Conservation (phyloP, 2,329 filamentous ascomycete species). For the Trichoderma citrinoviride region DNA sequence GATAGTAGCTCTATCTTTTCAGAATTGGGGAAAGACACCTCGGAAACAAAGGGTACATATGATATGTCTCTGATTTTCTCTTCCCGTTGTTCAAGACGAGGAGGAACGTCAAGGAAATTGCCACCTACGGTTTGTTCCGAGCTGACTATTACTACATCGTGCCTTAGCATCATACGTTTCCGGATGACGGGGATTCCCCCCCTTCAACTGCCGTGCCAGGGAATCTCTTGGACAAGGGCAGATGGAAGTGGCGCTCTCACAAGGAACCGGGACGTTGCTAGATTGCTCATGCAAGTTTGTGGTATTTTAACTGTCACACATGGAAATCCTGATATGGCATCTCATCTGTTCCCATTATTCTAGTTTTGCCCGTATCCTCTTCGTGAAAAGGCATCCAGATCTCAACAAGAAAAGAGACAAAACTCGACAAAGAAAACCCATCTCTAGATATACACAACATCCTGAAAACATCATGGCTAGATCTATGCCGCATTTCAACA, state of each 20-base stretch:
- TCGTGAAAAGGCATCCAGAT: not conserved
- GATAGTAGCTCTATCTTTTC: no score
- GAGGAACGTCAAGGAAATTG: not conserved
- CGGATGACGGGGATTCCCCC: not conserved
- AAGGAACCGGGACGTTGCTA: no score
- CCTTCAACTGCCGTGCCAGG: not conserved
- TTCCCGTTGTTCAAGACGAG: not conserved
- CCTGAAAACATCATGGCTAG: not conserved
- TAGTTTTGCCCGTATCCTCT: not conserved
- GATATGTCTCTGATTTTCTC: not conserved
- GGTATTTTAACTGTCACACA: not conserved
- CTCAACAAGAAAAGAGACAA: not conserved
- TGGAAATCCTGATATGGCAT: not conserved
- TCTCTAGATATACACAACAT: constrained; percentile 2
- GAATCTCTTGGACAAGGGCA: not conserved
- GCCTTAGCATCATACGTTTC: not conserved
- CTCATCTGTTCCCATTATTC: not conserved
- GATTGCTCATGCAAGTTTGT: not conserved
- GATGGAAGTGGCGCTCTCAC: not conserved
- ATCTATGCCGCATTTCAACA: not conserved
- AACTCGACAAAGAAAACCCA: not conserved
- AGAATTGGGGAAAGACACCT: no score
- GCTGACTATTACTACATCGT: not conserved
- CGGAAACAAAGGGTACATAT: no score
- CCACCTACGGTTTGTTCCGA: constrained; percentile 1